Conservation (phyloP, 108 stramenopile species). For the Nitzschia sp. region DNA sequence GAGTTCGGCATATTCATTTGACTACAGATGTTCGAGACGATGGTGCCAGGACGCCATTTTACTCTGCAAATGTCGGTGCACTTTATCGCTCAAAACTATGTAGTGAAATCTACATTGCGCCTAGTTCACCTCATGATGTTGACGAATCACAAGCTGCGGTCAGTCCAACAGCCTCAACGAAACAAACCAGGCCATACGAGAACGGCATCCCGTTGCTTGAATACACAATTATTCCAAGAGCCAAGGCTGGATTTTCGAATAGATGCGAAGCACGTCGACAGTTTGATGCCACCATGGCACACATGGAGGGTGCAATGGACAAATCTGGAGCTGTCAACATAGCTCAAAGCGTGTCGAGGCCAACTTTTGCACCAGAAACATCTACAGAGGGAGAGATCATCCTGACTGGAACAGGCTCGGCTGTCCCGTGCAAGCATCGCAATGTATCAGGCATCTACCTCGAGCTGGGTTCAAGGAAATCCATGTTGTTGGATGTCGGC, state of each 20-base stretch:
- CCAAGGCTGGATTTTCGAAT: constrained; percentile 40
- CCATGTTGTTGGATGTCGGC: constrained; percentile 89
- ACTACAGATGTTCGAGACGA: constrained; percentile 34
- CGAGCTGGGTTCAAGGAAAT: constrained; percentile 51
- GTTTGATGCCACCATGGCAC: background rate
- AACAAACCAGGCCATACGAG: background rate
- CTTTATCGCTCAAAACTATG: constrained; percentile 45
- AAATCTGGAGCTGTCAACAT: constrained; percentile 17
- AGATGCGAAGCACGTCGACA: constrained; percentile 4
- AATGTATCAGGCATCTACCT: constrained; percentile 93
- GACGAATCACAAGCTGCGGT: background rate
- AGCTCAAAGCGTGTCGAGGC: constrained; percentile 2
- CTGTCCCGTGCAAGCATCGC: constrained; percentile 95
- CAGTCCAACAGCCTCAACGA: background rate
- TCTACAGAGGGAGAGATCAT: constrained; percentile 54
- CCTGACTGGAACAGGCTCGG: constrained; percentile 97
- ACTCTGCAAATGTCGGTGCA: constrained; percentile 54
- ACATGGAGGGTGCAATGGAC: constrained; percentile 6
- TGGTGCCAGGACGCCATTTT: constrained; percentile 48
- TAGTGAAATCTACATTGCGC: constrained; percentile 22
- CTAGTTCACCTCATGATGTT: background rate
- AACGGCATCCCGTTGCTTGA: constrained; percentile 52
- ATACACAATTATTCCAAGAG: constrained; percentile 60
- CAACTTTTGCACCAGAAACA: background rate
- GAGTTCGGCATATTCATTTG: constrained; percentile 55